Base-by-base conservation (phyloP, 331 rosid genomes). In the Quercus lobata region DNA sequence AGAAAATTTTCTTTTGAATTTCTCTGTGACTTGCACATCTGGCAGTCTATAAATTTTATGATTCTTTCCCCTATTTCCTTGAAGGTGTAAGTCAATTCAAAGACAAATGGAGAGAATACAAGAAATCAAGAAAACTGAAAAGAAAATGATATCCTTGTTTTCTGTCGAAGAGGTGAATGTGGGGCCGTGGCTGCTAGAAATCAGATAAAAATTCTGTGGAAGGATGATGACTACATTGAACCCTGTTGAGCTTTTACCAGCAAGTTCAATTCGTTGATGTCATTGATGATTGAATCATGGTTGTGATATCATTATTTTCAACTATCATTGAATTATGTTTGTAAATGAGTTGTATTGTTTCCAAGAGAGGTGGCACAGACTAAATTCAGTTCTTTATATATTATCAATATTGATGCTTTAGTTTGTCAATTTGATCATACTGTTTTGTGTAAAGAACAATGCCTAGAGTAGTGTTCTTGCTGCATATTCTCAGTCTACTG, bases 181-280 rank as follows among this genome's bases (percentile, higher is more conserved):
- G 97, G 91, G 46, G 99, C 97, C 15, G 93, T 96, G 78, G 98
- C 89, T 18, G 80, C 92, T 27, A 96, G 94, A 72, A 93, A 93
- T 84, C 97, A 86, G 71, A 88, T 96, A 76, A 93, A 94, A 21
- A 82, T 93, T 89, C 77, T 96, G 69, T 87, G 83, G 72, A 88
- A 91, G 84, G 90, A 88, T 82, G 97, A 91, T 75, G 91, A 91
- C 70, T 93, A 89, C 88, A 80, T 76, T 3, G 85, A 87, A 80
- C 90, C 97, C 2, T 86, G 90, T 76, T 92, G 96, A 76, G 70
- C 82, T 78, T 96, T 96, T 84, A 84, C 84, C 54, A 22, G 99
- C 88, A 82, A 89, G 87, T 7, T 78, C 80, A 69, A 54, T 25
- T 71, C 60, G 71, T 30, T 41, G 34, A 69, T 75, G 29, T 66